Evolutionary conservation across 2,329 filamentous ascomycete genomes (phyloP).

Genomic region (Penicillium frequentans): DNA sequence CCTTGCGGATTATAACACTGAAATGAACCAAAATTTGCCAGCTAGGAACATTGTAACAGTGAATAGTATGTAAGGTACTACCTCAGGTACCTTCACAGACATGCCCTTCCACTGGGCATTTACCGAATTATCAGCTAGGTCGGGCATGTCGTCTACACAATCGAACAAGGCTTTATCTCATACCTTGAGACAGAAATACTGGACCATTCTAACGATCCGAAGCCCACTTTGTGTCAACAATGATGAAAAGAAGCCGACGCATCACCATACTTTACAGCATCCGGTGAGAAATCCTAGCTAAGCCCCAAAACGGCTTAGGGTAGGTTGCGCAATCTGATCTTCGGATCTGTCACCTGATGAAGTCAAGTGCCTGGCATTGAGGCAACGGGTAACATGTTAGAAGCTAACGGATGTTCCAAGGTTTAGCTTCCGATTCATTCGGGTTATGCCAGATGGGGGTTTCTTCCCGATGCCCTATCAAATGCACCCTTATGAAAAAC

Average conservation of each 20-base stretch:
- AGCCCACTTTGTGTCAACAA: not conserved
- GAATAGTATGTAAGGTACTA: too few relatives aligned
- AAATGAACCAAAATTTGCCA: too few relatives aligned
- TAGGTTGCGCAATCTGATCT: not conserved
- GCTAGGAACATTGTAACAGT: too few relatives aligned
- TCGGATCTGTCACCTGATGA: conserved; percentile 3
- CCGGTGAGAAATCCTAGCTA: not conserved
- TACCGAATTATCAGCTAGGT: too few relatives aligned
- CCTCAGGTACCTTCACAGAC: too few relatives aligned
- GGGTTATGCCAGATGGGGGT: not conserved
- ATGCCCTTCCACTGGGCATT: too few relatives aligned
- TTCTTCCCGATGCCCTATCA: not conserved
- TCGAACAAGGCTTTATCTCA: too few relatives aligned
- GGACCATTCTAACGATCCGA: not conserved
- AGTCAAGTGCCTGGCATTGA: not conserved
- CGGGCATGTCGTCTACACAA: too few relatives aligned
- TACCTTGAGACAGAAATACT: too few relatives aligned
- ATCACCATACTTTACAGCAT: not conserved
- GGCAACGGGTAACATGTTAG: not conserved
- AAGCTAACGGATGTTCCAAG: not conserved
- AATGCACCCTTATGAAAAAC: not conserved
- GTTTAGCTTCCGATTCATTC: not conserved
- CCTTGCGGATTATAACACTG: too few relatives aligned
- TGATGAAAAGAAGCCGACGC: not conserved
- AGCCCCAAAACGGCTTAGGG: not conserved